Conservation (phyloP, 2,329 filamentous ascomycete genomes). For the Parastagonospora nodorum region DNA sequence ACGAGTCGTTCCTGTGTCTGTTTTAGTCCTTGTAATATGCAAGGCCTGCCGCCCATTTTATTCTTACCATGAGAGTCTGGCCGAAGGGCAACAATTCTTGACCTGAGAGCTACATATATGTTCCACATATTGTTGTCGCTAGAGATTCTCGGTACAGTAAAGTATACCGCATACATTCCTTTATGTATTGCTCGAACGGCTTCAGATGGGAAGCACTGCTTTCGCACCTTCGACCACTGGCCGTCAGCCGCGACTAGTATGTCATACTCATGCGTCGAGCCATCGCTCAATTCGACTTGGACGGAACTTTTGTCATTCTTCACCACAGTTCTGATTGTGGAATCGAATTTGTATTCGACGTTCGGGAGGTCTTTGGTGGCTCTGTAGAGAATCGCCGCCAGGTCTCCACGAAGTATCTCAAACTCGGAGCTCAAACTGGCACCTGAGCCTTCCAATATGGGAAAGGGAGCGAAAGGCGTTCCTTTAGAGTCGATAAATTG, state of each 20-base stretch:
- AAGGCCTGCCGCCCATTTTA: background rate
- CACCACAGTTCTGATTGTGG: constrained; percentile 28
- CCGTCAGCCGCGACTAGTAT: constrained; percentile 63
- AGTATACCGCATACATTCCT: constrained; percentile 44
- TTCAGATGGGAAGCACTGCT: constrained; percentile 27
- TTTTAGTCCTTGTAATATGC: background rate
- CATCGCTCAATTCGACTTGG: constrained; percentile 51
- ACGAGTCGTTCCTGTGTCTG: constrained; percentile 14
- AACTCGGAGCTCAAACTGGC: constrained; percentile 23
- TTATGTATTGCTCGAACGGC: constrained; percentile 19
- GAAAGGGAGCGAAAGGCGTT: constrained; percentile 19
- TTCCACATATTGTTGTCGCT: constrained; percentile 43
- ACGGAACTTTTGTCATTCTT: constrained; percentile 44
- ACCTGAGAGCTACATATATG: constrained; percentile 43
- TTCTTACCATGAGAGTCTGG: constrained; percentile 27
- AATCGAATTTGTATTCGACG: constrained; percentile 13
- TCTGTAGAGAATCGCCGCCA: constrained; percentile 39
- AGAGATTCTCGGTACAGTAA: constrained; percentile 39
- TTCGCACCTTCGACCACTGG: constrained; percentile 54
- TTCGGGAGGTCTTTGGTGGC: constrained; percentile 2
- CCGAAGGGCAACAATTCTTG: constrained; percentile 31
- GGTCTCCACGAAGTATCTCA: constrained; percentile 38
- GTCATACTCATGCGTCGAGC: constrained; percentile 53
- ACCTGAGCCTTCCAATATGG: constrained; percentile 18
- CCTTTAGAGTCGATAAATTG: constrained; percentile 34